Conservation (phyloP, 352 stramenopile species). For the Phytophthora syringae region DNA sequence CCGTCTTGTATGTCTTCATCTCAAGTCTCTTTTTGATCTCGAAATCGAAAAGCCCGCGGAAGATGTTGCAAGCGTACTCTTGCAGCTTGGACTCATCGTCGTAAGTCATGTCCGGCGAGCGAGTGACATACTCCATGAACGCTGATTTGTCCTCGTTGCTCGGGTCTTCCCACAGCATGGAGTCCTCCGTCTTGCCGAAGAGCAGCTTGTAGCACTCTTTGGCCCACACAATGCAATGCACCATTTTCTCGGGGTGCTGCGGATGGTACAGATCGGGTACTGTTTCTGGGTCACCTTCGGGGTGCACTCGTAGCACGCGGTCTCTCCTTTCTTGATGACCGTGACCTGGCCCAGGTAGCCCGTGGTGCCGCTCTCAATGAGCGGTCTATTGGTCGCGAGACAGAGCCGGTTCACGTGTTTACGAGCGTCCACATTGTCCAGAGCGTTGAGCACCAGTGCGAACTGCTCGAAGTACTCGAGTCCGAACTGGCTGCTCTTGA, state of each 20-base stretch:
- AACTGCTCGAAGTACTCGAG: slow-evolving; percentile 98
- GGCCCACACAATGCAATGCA: slow-evolving; percentile 99
- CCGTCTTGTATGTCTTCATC: slow-evolving; percentile 97
- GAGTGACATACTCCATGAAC: slow-evolving; percentile 84
- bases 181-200: slow-evolving; percentile 85
- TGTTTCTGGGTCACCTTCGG: slow-evolving; percentile 95
- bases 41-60: slow-evolving; percentile 92
- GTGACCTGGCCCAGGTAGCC: slow-evolving; percentile 98
- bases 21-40: slow-evolving; percentile 97
- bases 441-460: slow-evolving; percentile 98
- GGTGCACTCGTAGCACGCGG: slow-evolving; percentile 99
- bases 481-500: slow-evolving; percentile 93
- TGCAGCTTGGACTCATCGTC: slow-evolving; percentile 51
- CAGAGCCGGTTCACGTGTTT: slow-evolving; percentile 99
- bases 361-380: slow-evolving; percentile 98
- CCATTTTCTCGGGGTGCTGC: slow-evolving; percentile 98
- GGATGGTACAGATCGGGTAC: slow-evolving; percentile 99
- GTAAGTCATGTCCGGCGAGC: slow-evolving; percentile 46
- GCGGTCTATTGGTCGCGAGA: slow-evolving; percentile 84
- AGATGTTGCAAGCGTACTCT: slow-evolving; percentile 76
- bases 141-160: slow-evolving; percentile 81
- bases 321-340: slow-evolving; percentile 97
- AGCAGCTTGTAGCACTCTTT: slow-evolving; percentile 92
- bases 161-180: slow-evolving; percentile 96
- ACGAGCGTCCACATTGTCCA: slow-evolving; percentile 99